Percentiles rank a stretch among this genome's conserved stretches.
Evolutionary conservation across 1,139 yeast genomes (phyloP).

Genomic region (Sugiyamaella neomexicana): DNA sequence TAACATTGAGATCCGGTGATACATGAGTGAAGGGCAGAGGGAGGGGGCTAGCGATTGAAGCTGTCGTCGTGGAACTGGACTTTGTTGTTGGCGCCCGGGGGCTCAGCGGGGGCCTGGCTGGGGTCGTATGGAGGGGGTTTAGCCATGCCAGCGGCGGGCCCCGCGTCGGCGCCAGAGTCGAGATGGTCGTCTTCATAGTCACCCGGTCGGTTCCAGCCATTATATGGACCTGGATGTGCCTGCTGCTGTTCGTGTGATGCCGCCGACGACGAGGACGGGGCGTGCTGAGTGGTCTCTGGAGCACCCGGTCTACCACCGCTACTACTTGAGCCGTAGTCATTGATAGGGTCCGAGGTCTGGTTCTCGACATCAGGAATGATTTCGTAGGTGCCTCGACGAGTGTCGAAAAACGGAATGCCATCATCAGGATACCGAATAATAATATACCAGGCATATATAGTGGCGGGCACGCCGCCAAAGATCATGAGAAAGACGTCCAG

Average conservation of each 20-base stretch:
- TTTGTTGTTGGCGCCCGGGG: conserved; percentile 27
- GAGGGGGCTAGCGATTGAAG: neutral
- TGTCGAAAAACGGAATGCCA: conserved; percentile 48
- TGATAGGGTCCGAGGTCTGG: neutral
- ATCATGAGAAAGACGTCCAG: conserved; percentile 59
- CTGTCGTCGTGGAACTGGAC: conserved; percentile 28
- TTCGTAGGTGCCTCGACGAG: conserved; percentile 25
- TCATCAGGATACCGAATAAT: conserved; percentile 52
- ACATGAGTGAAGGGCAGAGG: neutral
- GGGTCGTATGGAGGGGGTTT: conserved; percentile 29
- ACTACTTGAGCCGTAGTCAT: neutral
- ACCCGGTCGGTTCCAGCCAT: conserved; percentile 13
- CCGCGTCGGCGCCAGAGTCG: conserved; percentile 9
- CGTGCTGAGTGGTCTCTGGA: too few species aligned
- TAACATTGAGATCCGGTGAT: neutral
- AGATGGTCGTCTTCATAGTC: conserved; percentile 2
- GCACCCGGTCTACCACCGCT: neutral
- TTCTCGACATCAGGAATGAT: conserved; percentile 25
- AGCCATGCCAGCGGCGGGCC: neutral
- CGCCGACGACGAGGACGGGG: conserved; percentile 4
- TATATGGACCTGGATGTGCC: conserved; percentile 3
- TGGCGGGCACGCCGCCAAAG: conserved; percentile 74
- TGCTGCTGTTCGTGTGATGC: conserved; percentile 3
- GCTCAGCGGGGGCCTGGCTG: conserved; percentile 25
- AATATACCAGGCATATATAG: conserved; percentile 46